Percentiles rank a stretch among this genome's conserved stretches.
phyloP scores from a whole-genome alignment of 148 eudicot genomes.

The Nepenthes mirabilis region DNA sequence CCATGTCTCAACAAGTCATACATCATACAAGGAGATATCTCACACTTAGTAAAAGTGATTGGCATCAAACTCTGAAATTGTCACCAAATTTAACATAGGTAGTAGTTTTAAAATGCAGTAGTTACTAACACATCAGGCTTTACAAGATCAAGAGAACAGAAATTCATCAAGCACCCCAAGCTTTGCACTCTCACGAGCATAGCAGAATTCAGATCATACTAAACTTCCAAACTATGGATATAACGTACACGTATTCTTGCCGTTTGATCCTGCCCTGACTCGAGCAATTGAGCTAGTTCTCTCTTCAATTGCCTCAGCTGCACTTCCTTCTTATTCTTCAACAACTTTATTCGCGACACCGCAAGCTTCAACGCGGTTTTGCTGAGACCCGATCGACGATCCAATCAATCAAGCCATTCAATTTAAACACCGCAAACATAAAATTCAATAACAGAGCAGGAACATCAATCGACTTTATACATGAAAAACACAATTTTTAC shows the following conservation, averaged over 20 bases:
- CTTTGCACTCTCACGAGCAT: neutral
- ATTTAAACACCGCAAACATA: neutral
- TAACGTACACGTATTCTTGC: constrained; percentile 72
- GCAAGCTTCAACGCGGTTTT: constrained; percentile 86
- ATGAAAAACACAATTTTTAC: neutral
- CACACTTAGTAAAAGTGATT: too few relatives aligned
- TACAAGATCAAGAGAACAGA: too few relatives aligned
- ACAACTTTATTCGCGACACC: constrained; percentile 55
- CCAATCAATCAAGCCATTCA: neutral
- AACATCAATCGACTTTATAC: neutral
- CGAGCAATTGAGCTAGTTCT: constrained; percentile 80
- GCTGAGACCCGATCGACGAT: constrained; percentile 24
- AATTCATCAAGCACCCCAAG: neutral
- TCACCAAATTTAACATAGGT: neutral
- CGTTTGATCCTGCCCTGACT: constrained; percentile 72
- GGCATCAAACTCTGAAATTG: too few relatives aligned
- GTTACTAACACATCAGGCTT: too few relatives aligned
- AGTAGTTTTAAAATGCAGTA: neutral
- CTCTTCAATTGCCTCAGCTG: constrained; percentile 62
- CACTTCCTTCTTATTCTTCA: constrained; percentile 82
- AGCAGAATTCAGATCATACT: neutral
- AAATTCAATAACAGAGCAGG: constrained; percentile 2
- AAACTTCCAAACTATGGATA: neutral
- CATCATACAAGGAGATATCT: too few relatives aligned
- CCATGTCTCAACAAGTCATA: too few relatives aligned